Percentiles rank a stretch among this genome's conserved stretches.
phyloP scores from a whole-genome alignment of 2,329 filamentous ascomycete genomes.

The Fusarium veterinarium region DNA sequence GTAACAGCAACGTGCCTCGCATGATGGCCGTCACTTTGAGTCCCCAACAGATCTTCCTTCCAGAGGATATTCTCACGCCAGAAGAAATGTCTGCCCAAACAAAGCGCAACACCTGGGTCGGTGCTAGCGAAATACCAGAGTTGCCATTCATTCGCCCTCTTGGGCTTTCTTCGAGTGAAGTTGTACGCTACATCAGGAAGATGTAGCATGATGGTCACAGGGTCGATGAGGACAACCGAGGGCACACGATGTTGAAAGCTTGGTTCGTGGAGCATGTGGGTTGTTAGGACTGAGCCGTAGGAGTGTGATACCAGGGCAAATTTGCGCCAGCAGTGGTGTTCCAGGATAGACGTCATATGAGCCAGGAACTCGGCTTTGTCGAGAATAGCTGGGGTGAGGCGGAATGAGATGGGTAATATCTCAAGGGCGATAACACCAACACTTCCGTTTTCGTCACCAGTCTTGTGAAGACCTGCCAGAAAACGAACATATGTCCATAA shows the following conservation, averaged over 20 bases:
- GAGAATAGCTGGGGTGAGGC: constrained; percentile 67
- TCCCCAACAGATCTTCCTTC: constrained; percentile 69
- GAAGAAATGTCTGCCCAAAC: constrained; percentile 74
- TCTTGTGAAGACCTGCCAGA: constrained; percentile 60
- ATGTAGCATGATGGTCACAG: constrained; percentile 75
- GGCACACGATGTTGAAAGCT: constrained; percentile 62
- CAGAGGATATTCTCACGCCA: constrained; percentile 78
- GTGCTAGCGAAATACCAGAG: constrained; percentile 77
- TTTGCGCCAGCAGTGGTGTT: constrained; percentile 65
- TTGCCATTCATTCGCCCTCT: constrained; percentile 74
- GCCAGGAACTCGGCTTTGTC: constrained; percentile 63
- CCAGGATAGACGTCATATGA: constrained; percentile 68
- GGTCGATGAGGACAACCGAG: constrained; percentile 64
- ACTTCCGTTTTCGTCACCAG: constrained; percentile 50
- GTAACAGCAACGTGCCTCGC: constrained; percentile 64
- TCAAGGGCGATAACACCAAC: constrained; percentile 75
- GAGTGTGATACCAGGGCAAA: constrained; percentile 72
- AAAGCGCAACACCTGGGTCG: constrained; percentile 74
- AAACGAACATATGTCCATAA: constrained; percentile 71
- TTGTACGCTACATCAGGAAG: constrained; percentile 78
- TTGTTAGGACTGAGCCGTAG: constrained; percentile 72
- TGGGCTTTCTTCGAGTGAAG: constrained; percentile 67
- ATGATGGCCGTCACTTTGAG: constrained; percentile 23
- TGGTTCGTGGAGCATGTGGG: constrained; percentile 68
- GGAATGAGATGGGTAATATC: constrained; percentile 72